Evolutionary conservation across 371 early-diverging fungal species (phyloP).

Genomic region (Gilbertella persicaria): DNA sequence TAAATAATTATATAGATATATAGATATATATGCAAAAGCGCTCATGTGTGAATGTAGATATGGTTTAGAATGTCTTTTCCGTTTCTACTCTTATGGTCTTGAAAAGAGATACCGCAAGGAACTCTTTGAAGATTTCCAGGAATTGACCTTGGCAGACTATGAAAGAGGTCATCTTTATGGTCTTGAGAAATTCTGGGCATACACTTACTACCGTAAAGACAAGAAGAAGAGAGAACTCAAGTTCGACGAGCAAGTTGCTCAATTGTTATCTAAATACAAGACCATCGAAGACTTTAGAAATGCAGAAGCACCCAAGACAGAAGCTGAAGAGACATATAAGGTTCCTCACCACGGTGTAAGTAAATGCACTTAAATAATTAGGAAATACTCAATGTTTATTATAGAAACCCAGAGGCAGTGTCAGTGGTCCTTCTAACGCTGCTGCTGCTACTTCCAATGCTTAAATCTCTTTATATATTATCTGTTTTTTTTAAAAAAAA

Average conservation of each 20-base stretch:
- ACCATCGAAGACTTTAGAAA: conserved; percentile 75
- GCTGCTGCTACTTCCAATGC: neutral
- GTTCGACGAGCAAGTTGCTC: conserved; percentile 63
- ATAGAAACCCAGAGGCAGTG: conserved; percentile 39
- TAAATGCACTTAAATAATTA: conserved; percentile 11
- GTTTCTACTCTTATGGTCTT: conserved; percentile 95
- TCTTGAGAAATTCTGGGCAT: conserved; percentile 97
- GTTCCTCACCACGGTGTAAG: conserved; percentile 57
- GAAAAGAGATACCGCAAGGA: conserved; percentile 89
- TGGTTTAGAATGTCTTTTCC: conserved; percentile 95
- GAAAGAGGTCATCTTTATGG: conserved; percentile 84
- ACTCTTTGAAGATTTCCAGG: conserved; percentile 89
- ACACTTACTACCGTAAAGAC: conserved; percentile 88
- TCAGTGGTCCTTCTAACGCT: conserved; percentile 29
- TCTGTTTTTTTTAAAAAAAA: neutral
- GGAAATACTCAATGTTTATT: neutral
- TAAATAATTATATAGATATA: conserved; percentile 7
- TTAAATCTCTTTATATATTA: neutral
- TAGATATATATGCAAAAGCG: too few species aligned
- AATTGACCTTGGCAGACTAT: conserved; percentile 77
- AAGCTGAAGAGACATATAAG: conserved; percentile 40
- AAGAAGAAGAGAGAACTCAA: conserved; percentile 73
- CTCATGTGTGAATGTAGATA: conserved; percentile 46
- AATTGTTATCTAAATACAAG: conserved; percentile 70
- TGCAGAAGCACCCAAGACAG: conserved; percentile 31